Base-by-base conservation (phyloP, 78 protist species). In the Dictyostelium purpureum region DNA sequence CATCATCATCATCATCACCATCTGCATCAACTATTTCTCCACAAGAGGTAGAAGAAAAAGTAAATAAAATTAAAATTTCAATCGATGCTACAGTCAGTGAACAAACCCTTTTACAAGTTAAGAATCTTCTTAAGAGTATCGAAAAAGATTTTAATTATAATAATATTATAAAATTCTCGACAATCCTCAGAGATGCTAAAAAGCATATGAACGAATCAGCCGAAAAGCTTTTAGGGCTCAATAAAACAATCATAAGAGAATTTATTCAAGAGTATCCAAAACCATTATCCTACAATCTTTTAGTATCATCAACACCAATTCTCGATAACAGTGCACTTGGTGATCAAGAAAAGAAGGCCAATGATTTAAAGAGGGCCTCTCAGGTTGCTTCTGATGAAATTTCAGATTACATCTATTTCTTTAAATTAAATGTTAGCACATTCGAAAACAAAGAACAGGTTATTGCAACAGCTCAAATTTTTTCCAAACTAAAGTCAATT, bases 291-390 rank as follows among this genome's bases (percentile, higher is more conserved):
- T 85, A 35, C 33, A 43, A 31, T 33, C 38, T 85, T 14, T 73
- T 67, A 21, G 54, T 52, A 31, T 57, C 76, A 11, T 14, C 67
- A 19, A 37, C 59, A 38, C 37, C 87, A 38, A 70, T 28, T 6
- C 28, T 35, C 11, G 42, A 28, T 52, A 31, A n/a, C 1, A 33
- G 35, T 0, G 14, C 37, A 11, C 45, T 73, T 40, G 35, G 24
- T 10, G 81, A 52, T 14, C 79, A 82, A 37, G 82, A 85, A 16
- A 71, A 42, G 37, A 85, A 85, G 33, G 54, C 47, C 16, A 33
- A 38, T 40, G 92, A 85, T 19, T 33, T 85, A 38, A 85, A 85
- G 38, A 49, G 92, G 26, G 92, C 92, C 2, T 61, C 92, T 2
- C 92, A 85, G 28, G 37, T 61, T 10, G 82, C 92, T 4, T 38